Evolutionary conservation across 768 basidiomycete species (phyloP).

Genomic region (Suillus luteus): DNA sequence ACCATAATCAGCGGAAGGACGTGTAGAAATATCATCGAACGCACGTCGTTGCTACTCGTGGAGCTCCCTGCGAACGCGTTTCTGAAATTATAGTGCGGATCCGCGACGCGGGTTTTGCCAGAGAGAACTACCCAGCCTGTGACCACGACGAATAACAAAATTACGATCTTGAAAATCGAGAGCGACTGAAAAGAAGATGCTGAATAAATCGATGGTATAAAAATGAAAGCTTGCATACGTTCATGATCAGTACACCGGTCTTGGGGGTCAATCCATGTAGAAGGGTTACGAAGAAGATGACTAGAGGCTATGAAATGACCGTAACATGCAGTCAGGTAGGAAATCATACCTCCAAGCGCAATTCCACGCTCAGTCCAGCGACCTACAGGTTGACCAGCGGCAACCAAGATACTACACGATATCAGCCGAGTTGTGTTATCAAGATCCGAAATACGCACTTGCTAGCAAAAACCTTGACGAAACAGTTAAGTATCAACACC

Average conservation of each 20-base stretch:
- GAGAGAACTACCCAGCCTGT: constrained; percentile 64
- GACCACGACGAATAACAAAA: constrained; percentile 56
- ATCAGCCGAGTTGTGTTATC: neutral
- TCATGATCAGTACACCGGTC: constrained; percentile 54
- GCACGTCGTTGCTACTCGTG: constrained; percentile 49
- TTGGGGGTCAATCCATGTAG: constrained; percentile 55
- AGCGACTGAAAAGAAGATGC: constrained; percentile 37
- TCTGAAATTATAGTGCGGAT: constrained; percentile 60
- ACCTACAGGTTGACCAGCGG: constrained; percentile 41
- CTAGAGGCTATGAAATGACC: constrained; percentile 28
- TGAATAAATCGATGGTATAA: neutral
- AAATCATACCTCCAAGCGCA: constrained; percentile 50
- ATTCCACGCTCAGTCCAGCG: constrained; percentile 60
- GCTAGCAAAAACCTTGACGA: constrained; percentile 36
- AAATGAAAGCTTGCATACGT: constrained; percentile 36
- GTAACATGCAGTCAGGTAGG: neutral
- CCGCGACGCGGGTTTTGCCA: constrained; percentile 54
- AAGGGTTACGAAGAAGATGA: constrained; percentile 50
- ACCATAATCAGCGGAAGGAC: neutral
- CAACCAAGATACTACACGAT: constrained; percentile 46
- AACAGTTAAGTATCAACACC: neutral
- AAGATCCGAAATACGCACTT: constrained; percentile 24
- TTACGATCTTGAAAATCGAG: constrained; percentile 54
- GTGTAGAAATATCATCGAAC: neutral
- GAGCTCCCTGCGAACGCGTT: constrained; percentile 59